Base-by-base conservation (phyloP, 768 basidiomycete genomes). In the Paxillus ammoniavirescens region DNA sequence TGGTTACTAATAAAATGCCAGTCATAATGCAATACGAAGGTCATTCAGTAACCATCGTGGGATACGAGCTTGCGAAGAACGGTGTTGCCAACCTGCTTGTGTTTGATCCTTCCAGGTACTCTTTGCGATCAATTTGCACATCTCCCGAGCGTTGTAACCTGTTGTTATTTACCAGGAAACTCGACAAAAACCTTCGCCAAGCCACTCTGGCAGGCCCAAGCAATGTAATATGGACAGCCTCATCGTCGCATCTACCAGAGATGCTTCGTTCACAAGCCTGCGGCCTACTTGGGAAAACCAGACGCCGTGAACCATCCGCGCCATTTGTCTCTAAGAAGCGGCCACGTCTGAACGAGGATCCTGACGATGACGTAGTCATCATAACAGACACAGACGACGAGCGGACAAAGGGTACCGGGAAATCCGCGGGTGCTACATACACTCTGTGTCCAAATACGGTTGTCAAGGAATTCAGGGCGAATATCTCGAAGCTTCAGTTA, bases 21-120 rank as follows among this genome's bases (percentile, higher is more conserved):
- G 64, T 97, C 30, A 86, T 96, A 41, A 73, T 96, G 47, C 87
- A 96, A 73, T 84, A 91, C 62, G 67, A 77, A 7, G 91, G 92
- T 0, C 93, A 97, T 72, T 97, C 93, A n/a, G 72, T 89, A 23
- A 87, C 87, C 4, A 83, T 97, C 12, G 78, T 97, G 3, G 93
- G 93, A 2, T 94, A 88, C 60, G 91, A 95, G 67, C 69, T 85
- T 37, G 75, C 74, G 49, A 81, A 77, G 59, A 73, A 74, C 14
- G 86, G 83, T 7, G 68, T 73, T 12, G 74, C 81, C 37, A 86
- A 82, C 57, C 76, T 97, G 8, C 74, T 96, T 13, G 73, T 80
- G 7, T 91, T 93, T 57, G 91, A 97, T 73, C 91, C 93, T 15
- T 82, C 82, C 14, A 76, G 64, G 90, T 89, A 56, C 7, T 61